Evolutionary conservation across 768 basidiomycete genomes (phyloP).

Genomic region (Favolaschia claudopus): DNA sequence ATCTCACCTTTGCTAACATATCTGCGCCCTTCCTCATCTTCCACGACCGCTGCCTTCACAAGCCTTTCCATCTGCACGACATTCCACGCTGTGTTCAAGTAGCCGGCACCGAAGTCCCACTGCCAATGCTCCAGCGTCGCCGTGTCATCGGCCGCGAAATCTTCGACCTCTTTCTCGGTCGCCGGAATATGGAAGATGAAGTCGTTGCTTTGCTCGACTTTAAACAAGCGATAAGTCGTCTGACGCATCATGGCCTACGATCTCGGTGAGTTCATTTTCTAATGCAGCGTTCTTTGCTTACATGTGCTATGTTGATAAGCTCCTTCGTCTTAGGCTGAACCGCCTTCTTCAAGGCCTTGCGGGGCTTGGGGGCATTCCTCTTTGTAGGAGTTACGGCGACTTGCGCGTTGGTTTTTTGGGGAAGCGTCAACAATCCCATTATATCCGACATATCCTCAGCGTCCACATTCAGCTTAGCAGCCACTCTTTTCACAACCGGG

Average conservation of each 20-base stretch:
- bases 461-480: background rate
- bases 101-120: conserved; percentile 1
- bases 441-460: background rate
- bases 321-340: background rate
- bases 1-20: background rate
- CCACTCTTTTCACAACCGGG: background rate
- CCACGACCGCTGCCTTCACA: background rate
- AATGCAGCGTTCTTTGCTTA: background rate
- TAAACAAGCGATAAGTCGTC: background rate
- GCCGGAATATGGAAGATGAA: background rate
- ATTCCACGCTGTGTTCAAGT: background rate
- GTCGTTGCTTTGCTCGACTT: background rate
- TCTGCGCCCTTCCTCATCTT: background rate
- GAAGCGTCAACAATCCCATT: background rate
- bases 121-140: background rate
- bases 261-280: background rate
- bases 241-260: background rate
- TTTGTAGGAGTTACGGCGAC: background rate
- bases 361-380: background rate
- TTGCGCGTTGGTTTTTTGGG: background rate
- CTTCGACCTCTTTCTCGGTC: background rate
- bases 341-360: background rate
- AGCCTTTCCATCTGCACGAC: background rate
- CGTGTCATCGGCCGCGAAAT: background rate
- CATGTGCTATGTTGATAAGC: background rate